Evolutionary conservation across 169 alveolate genomes (phyloP).

Genomic region (Plasmodium malariae): DNA sequence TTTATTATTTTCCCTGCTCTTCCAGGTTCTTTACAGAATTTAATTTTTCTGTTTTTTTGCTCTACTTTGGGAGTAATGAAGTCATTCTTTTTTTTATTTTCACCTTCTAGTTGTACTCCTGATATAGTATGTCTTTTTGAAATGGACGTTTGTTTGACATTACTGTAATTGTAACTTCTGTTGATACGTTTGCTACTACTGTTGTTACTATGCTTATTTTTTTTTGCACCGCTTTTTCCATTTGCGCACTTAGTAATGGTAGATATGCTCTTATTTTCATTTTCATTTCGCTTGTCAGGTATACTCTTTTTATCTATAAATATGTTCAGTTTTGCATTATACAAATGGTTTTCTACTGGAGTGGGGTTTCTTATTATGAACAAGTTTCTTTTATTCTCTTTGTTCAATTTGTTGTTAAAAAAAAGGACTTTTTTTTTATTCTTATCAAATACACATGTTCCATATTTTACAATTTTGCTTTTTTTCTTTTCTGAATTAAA

Average conservation of each 20-base stretch:
- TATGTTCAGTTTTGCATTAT: background rate
- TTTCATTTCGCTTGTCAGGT: background rate
- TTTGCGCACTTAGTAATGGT: background rate
- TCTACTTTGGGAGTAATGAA: background rate
- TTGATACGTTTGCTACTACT: background rate
- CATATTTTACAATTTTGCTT: conserved; percentile 6
- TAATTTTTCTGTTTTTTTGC: background rate
- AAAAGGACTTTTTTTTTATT: background rate
- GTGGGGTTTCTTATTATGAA: background rate
- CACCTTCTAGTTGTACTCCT: background rate
- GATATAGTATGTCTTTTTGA: conserved; percentile 31
- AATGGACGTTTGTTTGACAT: conserved; percentile 1
- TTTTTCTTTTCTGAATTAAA: conserved; percentile 7
- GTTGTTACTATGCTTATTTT: background rate
- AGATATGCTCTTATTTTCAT: background rate
- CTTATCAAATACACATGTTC: background rate
- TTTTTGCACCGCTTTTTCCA: background rate
- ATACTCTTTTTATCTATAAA: background rate
- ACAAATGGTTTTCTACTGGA: background rate
- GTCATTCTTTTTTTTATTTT: background rate
- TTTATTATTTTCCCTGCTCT: background rate
- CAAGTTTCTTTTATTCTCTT: background rate
- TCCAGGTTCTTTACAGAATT: background rate
- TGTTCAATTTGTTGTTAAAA: background rate
- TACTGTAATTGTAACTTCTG: too few species aligned